Evolutionary conservation across 2,329 filamentous ascomycete species (phyloP), one percentile per base, ranked within the genome.

Genomic region (Talaromyces sp.): DNA sequence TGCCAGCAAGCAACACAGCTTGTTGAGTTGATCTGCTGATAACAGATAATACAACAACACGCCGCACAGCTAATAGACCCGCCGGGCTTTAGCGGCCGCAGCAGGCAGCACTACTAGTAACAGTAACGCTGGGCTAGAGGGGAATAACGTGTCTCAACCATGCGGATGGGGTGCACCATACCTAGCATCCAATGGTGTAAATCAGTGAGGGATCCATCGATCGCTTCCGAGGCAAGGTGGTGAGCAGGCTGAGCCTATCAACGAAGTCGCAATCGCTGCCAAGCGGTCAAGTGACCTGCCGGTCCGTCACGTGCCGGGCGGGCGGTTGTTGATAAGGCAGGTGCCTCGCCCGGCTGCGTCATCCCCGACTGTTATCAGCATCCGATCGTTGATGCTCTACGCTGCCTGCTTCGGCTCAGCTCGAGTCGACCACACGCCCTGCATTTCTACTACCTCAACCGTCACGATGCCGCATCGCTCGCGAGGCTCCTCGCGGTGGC

Each of bases 271-370:
- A 7, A 47, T 27, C 23, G 44, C 18, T 10, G 7, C 12, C 10
- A 23, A 7, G 18, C 6, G 34, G 31, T 57, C 40, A 47, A 52
- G 47, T 14, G 54, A 44, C 4, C 55, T 55, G 5, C 34, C 52
- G n/a, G 59, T 34, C 40, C 28, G 50, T 53, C 50, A 47, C 44
- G 44, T 47, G 50, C 30, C 50, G 27, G 23, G 18, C 27, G 5
- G 54, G n/a, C 14, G 23, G 23, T 31, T 33, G 55, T 53, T 57
- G 58, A 61, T 58, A 61, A 61, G 57, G 12, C 50, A 27, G 30
- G 44, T 8, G 58, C 61, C 57, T 47, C 52, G 27, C 61, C 27
- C 31, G 5, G n/a, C n/a, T 56, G 34, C 60, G 60, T 61, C 60
- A 61, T 61, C 60, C 44, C 23, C 51, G 10, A 9, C 7, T 47